Evolutionary conservation across 345 rosid genomes (phyloP).

Genomic region (Salix udensis): DNA sequence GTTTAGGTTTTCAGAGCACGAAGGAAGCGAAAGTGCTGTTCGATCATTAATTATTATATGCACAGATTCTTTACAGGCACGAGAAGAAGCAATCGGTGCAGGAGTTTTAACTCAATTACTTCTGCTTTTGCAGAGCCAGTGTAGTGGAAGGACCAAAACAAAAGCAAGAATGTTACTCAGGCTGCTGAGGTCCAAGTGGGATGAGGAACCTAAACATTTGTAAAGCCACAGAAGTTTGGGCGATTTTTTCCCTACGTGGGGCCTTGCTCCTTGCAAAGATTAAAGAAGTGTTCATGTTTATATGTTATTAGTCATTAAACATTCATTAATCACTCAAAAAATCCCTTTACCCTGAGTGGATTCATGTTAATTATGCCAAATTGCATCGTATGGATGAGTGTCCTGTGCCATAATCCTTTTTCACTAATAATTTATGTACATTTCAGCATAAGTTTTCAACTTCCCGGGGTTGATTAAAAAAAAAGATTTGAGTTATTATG

Average conservation of each 20-base stretch:
- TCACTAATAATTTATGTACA: background rate
- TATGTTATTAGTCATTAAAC: background rate
- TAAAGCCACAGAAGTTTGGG: background rate
- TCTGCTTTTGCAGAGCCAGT: constrained; percentile 60
- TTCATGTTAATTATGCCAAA: background rate
- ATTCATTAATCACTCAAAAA: background rate
- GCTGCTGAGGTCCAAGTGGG: constrained; percentile 47
- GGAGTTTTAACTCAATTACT: constrained; percentile 50
- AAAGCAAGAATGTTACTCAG: constrained; percentile 47
- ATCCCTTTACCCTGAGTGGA: background rate
- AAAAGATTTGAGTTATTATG: no score
- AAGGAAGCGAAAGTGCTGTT: constrained; percentile 55
- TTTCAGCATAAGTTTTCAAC: background rate
- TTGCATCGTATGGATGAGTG: background rate
- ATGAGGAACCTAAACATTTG: constrained; percentile 17
- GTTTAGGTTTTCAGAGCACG: constrained; percentile 55
- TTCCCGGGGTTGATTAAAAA: no score
- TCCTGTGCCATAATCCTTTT: background rate
- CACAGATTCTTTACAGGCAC: constrained; percentile 35
- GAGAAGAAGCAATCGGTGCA: constrained; percentile 43
- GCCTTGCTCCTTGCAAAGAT: constrained; percentile 6
- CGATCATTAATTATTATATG: constrained; percentile 41
- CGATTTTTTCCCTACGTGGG: background rate
- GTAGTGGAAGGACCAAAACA: constrained; percentile 46
- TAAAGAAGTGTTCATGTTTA: constrained; percentile 11